phyloP scores from a whole-genome alignment of 768 basidiomycete species.

The Leccinum fibrillosum region DNA sequence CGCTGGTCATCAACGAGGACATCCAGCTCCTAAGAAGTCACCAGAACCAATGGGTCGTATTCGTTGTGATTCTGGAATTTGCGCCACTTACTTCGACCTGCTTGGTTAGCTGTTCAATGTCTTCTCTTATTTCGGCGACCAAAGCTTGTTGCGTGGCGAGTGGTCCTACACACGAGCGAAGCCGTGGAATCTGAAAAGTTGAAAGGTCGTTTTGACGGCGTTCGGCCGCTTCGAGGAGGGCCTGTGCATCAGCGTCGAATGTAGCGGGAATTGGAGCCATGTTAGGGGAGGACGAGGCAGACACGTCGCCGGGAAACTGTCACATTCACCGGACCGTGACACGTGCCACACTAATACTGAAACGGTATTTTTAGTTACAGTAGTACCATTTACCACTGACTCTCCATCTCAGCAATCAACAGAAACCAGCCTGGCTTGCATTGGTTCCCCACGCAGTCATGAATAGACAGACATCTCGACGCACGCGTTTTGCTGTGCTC shows the following conservation, averaged over 20 bases:
- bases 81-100: conserved; percentile 62
- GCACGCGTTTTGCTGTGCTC: neutral
- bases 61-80: neutral
- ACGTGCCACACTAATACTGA: neutral
- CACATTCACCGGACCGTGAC: neutral
- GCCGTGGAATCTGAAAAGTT: conserved; percentile 71
- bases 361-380: too few species aligned
- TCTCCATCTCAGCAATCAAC: neutral
- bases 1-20: conserved; percentile 71
- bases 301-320: neutral
- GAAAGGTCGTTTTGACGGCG: conserved; percentile 61
- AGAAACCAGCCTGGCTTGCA: neutral
- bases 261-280: conserved; percentile 66
- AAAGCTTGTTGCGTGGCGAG: conserved; percentile 67
- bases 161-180: conserved; percentile 67
- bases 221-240: conserved; percentile 49
- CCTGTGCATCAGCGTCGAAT: conserved; percentile 48
- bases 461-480: neutral
- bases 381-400: too few species aligned
- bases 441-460: neutral
- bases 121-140: conserved; percentile 73
- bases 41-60: neutral
- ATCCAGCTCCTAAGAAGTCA: conserved; percentile 53
- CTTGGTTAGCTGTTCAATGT: conserved; percentile 57
- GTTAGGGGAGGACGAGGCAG: neutral